Evolutionary conservation across 768 basidiomycete species (phyloP), one percentile per base, ranked within the genome.

Genomic region (Collybia sordida): DNA sequence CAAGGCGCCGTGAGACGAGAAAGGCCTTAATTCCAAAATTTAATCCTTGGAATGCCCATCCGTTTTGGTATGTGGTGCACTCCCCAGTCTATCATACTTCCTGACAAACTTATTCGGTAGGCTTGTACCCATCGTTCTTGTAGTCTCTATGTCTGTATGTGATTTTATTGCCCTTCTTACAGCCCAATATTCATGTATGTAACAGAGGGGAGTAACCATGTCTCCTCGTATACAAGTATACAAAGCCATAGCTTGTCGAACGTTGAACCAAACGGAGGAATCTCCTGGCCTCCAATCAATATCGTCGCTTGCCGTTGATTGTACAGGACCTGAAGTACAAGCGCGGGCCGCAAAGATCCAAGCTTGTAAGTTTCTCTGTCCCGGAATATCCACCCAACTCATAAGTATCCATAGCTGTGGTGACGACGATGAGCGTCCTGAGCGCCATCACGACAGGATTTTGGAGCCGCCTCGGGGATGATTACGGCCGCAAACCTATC

Each of bases 401-500:
- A 42, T 46, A 27, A 36, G 21, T 12, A 9, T 27, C 45, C 17
- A 17, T 47, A 79, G 79, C 82, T 43, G 82, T 95, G 66, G 85
- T 85, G 2, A 83, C 88, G 9, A 78, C 78, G 7, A 88, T 89
- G 83, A 92, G 90, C 45, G 62, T 81, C 6, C 73, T 97, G 35
- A 88, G 89, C 45, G 90, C 90, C 1, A 69, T 91, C 41, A 90
- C 88, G 3, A 91, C 91, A 0, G 90, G 88, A 0, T 89, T 86
- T 71, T 97, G 93, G 93, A 90, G 90, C 45, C 79, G 83, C 42
- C 80, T 85, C 36, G 86, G 89, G 8, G 93, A 95, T 63, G 68
- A 74, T 7, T 70, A 84, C 54, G 93, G 93, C 8, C 78, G 93
- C 28, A 93, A 86, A 42, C 79, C 78, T 21, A 80, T 95, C 38